Base-by-base conservation (phyloP, 768 basidiomycete genomes). In the Suillus cothurnatus region DNA sequence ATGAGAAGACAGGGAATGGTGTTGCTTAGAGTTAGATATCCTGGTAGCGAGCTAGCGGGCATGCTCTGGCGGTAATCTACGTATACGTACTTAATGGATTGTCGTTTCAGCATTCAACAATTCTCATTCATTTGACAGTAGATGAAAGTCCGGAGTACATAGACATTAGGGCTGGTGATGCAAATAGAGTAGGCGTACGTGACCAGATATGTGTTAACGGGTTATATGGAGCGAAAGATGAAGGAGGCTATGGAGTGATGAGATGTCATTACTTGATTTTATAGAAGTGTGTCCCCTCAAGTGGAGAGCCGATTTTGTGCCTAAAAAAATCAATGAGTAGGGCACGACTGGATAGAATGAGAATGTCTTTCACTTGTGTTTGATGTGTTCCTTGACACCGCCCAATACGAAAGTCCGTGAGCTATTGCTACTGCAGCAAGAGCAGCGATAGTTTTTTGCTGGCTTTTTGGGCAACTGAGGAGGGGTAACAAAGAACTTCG, bases 31-130 rank as follows among this genome's bases (percentile, higher is more conserved):
- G 61, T 17, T 62, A 49, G 31, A 32, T 55, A 38, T 61, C 11
- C 58, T 61, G 17, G 43, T 45, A 45, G 28, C 47, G 36, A 57
- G 47, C 49, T 53, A 28, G 52, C 47, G 49, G 67, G 57, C 34
- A 58, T 53, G 62, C 50, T 64, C 62, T 66, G 41, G 64, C 56
- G 63, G 67, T 76, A 71, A 68, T 76, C 75, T 76, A 75, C 68
- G 15, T 71, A 68, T 64, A 71, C 71, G 72, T 76, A 69, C 67
- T 70, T 74, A 74, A 74, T 68, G 61, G 61, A 55, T 68, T 60
- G 65, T 74, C 71, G 66, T 73, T 68, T 28, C 66, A 69, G 66
- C 68, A 67, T 50, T 55, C 53, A 55, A 55, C 6, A 6, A 55
- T 32, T 55, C 21, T 55, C 12, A 32, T 55, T 55, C 53, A 55